A percentile compares a stretch with the other conserved stretches of the same genome.
phyloP scores from a whole-genome alignment of 202 grass and related monocot species.

The Panicum hallii region DNA sequence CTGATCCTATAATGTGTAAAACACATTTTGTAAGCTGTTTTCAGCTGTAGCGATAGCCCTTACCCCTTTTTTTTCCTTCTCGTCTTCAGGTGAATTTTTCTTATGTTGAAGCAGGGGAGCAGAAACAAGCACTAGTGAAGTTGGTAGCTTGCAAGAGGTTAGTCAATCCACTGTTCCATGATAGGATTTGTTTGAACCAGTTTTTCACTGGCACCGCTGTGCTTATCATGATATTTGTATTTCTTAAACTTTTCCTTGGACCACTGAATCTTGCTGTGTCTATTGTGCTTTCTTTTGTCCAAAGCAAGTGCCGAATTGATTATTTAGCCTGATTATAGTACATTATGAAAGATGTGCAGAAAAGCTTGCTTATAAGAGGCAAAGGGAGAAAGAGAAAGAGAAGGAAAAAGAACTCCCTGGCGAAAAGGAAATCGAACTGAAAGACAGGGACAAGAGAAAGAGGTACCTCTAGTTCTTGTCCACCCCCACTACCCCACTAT shows the following conservation, averaged over 20 bases:
- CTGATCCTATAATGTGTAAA: constrained; percentile 28
- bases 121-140: constrained; percentile 92
- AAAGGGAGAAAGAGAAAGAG: constrained; percentile 67
- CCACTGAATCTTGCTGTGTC: neutral
- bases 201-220: neutral
- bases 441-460: constrained; percentile 67
- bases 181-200: constrained; percentile 21
- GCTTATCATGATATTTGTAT: neutral
- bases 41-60: constrained; percentile 4
- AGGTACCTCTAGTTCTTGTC: constrained; percentile 48
- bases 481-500: neutral
- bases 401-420: constrained; percentile 32
- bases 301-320: constrained; percentile 6
- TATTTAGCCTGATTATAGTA: constrained; percentile 60
- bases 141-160: constrained; percentile 92
- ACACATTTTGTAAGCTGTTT: constrained; percentile 11
- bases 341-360: constrained; percentile 93
- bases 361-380: constrained; percentile 88
- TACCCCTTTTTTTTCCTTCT: neutral
- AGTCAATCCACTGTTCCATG: constrained; percentile 28
- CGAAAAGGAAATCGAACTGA: constrained; percentile 44
- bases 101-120: constrained; percentile 81
- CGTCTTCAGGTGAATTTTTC: constrained; percentile 81
- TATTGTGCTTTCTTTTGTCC: constrained; percentile 15
- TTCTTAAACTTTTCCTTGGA: neutral